Conservation (phyloP, 176 grass and related monocot genomes). For the Cymbopogon citratus region DNA sequence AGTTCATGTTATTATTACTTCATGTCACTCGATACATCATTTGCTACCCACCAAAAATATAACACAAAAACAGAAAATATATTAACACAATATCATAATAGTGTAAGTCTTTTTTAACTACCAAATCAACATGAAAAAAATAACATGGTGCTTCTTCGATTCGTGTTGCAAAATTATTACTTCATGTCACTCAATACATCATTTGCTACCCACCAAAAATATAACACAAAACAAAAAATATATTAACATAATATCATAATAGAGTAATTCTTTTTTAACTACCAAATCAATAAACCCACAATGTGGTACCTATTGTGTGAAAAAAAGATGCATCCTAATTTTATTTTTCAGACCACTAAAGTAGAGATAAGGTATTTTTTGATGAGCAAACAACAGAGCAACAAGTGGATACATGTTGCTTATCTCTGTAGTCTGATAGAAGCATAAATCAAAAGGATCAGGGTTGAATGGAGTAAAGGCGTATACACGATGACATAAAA, state of each 20-base stretch:
- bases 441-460: neutral
- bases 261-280: neutral
- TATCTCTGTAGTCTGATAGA: neutral
- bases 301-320: neutral
- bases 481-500: neutral
- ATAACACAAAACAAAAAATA: too few relatives aligned
- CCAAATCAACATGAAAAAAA: too few relatives aligned
- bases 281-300: neutral
- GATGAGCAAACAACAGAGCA: neutral
- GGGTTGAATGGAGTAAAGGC: conserved; percentile 2
- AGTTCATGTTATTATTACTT: too few relatives aligned
- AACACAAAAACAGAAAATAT: too few relatives aligned
- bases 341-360: neutral
- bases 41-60: too few relatives aligned
- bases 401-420: neutral
- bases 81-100: too few relatives aligned
- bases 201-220: too few relatives aligned
- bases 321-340: neutral
- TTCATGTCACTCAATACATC: too few relatives aligned
- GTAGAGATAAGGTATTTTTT: neutral
- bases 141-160: neutral
- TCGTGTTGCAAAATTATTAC: too few relatives aligned
- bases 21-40: too few relatives aligned
- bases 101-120: too few relatives aligned
- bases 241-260: neutral